Percentiles rank a stretch among this genome's conserved stretches.
phyloP scores from a whole-genome alignment of 2,329 filamentous ascomycete genomes.

The Acephala macrosclerotiorum region DNA sequence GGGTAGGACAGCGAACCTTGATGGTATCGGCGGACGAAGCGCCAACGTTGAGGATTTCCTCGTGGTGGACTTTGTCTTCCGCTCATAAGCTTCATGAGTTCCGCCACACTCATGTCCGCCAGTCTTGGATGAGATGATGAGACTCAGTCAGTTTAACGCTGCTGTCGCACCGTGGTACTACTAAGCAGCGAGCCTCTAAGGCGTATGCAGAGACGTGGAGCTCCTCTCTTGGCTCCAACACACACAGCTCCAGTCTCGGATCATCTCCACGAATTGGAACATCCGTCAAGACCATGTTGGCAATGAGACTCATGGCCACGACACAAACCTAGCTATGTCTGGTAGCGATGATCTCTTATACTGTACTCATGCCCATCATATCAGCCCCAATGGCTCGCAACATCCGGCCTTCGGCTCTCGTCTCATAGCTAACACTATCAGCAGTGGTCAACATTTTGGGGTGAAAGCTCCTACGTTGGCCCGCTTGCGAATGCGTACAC shows the following conservation, averaged over 20 bases:
- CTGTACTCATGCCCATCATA: conserved; percentile 75
- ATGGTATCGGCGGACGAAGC: conserved; percentile 62
- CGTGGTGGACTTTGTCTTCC: conserved; percentile 68
- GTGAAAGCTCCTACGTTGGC: conserved; percentile 25
- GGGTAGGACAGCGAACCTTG: conserved; percentile 22
- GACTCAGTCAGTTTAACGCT: too few relatives aligned
- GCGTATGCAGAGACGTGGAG: too few relatives aligned
- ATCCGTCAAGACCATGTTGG: conserved; percentile 68
- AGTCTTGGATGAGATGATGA: too few relatives aligned
- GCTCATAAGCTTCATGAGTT: conserved; percentile 62
- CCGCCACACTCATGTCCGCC: conserved; percentile 54
- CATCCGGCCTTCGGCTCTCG: conserved; percentile 69
- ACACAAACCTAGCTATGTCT: conserved; percentile 69
- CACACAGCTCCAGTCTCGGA: conserved; percentile 55
- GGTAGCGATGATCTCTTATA: conserved; percentile 72
- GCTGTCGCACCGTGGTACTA: too few relatives aligned
- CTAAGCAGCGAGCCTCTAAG: too few relatives aligned
- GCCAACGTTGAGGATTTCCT: conserved; percentile 70
- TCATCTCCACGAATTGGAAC: conserved; percentile 66
- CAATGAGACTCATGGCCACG: conserved; percentile 70
- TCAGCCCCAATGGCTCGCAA: conserved; percentile 67
- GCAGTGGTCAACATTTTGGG: background rate
- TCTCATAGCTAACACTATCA: conserved; percentile 58
- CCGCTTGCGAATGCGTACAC: conserved; percentile 33
- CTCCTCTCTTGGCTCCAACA: too few relatives aligned